Evolutionary conservation across 495 filamentous ascomycete species (phyloP), one percentile per base, ranked within the genome.

Genomic region (Chaetomidium leptoderma): DNA sequence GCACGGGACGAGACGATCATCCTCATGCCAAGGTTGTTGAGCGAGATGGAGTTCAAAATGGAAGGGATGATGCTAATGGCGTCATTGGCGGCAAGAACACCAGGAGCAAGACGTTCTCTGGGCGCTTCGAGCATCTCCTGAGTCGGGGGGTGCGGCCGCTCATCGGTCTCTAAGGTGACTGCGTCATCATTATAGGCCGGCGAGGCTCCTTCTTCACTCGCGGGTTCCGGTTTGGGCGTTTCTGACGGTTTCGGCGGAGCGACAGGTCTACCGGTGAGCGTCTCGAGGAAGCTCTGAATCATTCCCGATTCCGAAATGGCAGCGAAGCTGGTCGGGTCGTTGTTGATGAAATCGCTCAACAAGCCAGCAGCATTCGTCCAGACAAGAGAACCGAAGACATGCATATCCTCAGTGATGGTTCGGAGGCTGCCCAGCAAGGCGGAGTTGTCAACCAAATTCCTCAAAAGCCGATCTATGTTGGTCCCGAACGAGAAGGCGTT

Each of bases 241-340:
- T 66, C 70, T 16, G 68, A 46, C 10, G 74, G 59, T 47, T 75
- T 66, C 14, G 71, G 71, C 5, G 76, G 62, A 17, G 68, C 61
- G 11, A 84, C 75, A 3, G 75, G 65, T 54, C 73, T 74, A 4
- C 85, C 77, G n/a, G 88, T 91, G 29, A 96, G 80, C 16, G 90
- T 81, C 64, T 90, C 83, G 23, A 99, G 79, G 43, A 96, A 83
- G 53, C 83, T 88, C 66, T 86, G 85, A 58, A 91, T 90, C 50
- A 97, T 77, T 29, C 93, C 93, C 45, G 95, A 91, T 74, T 99
- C 95, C 17, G 88, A 88, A 62, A 99, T 91, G 17, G 95, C 90
- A 27, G 88, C 85, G 66, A 97, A 97, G 66, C 95, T 99, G 5
- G 95, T 97, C 3, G 95, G 95, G 64, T 99, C 95, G 67, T 97